Base-by-base conservation (phyloP, 129 eudicot genomes). In the Arctium lappa region DNA sequence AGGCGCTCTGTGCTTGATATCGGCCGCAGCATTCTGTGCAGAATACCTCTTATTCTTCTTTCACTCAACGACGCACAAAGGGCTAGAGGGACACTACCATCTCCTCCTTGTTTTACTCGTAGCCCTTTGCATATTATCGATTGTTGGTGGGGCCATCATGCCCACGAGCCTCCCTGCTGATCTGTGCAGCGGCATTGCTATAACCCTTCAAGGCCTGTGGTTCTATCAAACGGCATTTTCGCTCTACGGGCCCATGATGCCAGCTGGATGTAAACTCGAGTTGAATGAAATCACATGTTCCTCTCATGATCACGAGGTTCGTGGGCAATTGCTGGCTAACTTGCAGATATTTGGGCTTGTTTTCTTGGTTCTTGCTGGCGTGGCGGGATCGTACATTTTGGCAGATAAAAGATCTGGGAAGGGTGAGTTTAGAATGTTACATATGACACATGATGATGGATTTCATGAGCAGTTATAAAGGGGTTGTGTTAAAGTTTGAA, bases 131-230 rank as follows among this genome's bases (percentile, higher is more conserved):
- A 88, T 95, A 77, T 2, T 90, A 62, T 86, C 97, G 6, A 76
- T 88, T 37, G 81, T 91, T 22, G 81, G 82, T 8, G 97, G 94
- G 56, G 91, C 99, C 32, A 86, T 95, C 73, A 71, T 87, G 85
- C 97, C 97, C 10, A 91, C 94, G 0, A 95, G 97, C 83, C 91
- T 95, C 37, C 90, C 97, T 5, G 90, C 89, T 32, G 99, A 95
- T 78, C 86, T 95, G 72, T 83, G 86, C 75, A 86, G 86, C 10
- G 97, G 97, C 62, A 85, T 92, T 53, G 92, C 93, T 48, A 82
- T 93, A 79, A 86, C 99, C 10, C 97, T 95, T 44, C 99, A 95
- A 88, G 99, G 97, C 83, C 88, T 95, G 27, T 92, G 99, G 97
- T 93, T 92, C 80, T 95, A 90, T 80, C 99, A 92, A 81, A 92